Conservation (phyloP, 129 eudicot species). For the Pulicaria dysenterica region DNA sequence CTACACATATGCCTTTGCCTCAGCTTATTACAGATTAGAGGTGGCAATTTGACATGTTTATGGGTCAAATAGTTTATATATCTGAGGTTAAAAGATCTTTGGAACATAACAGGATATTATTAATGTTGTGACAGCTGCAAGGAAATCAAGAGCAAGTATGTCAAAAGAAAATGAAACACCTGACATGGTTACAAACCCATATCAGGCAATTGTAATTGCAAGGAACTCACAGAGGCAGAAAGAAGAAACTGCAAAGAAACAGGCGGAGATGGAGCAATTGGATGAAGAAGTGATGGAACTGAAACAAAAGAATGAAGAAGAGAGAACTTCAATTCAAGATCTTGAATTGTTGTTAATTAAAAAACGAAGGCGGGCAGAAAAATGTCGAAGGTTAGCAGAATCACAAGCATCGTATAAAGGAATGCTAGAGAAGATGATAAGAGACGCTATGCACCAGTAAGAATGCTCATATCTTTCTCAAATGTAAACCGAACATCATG, state of each 20-base stretch:
- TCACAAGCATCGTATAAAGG: conserved; percentile 85
- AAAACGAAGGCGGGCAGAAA: conserved; percentile 75
- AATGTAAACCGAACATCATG: not conserved
- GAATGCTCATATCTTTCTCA: too few species aligned
- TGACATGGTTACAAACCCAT: conserved; percentile 60
- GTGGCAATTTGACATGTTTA: not conserved
- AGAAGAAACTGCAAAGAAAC: conserved; percentile 75
- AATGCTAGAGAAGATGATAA: conserved; percentile 94
- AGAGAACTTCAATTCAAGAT: conserved; percentile 69
- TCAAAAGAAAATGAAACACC: conserved; percentile 78
- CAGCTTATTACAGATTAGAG: not conserved
- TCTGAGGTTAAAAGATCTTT: too few species aligned
- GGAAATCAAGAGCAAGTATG: conserved; percentile 47
- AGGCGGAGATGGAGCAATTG: conserved; percentile 64
- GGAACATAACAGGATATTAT: too few species aligned
- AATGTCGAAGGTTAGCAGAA: conserved; percentile 85
- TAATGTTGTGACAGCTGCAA: conserved; percentile 51
- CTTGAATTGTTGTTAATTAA: conserved; percentile 68
- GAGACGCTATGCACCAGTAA: conserved; percentile 99
- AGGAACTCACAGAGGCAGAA: conserved; percentile 77
- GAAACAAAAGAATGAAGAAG: conserved; percentile 80
- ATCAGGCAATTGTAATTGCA: conserved; percentile 86
- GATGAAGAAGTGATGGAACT: conserved; percentile 69
- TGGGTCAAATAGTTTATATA: too few species aligned
- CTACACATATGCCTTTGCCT: not conserved